Percentiles rank a stretch among this genome's conserved stretches.
phyloP scores from a whole-genome alignment of 2,329 filamentous ascomycete genomes.

The Diplodia seriata region DNA sequence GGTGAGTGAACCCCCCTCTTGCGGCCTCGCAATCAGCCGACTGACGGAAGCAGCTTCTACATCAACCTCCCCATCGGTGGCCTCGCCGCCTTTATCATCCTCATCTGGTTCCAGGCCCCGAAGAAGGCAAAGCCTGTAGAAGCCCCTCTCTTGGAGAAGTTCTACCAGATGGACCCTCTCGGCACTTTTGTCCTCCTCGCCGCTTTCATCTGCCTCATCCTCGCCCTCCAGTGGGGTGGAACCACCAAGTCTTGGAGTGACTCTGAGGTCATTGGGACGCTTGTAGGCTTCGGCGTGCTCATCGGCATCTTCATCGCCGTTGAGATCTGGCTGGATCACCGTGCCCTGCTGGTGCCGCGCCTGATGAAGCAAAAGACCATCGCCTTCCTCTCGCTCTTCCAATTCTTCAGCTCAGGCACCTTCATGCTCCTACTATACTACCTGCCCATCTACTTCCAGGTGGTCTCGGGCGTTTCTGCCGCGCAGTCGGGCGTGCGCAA shows the following conservation, averaged over 20 bases:
- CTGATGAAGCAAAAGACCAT: slow-evolving; percentile 51
- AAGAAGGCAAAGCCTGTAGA: slow-evolving; percentile 38
- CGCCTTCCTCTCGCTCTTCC: slow-evolving; percentile 44
- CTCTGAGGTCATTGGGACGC: slow-evolving; percentile 53
- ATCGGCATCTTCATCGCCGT: slow-evolving; percentile 44
- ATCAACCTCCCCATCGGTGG: slow-evolving; percentile 58
- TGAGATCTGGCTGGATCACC: slow-evolving; percentile 50
- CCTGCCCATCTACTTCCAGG: slow-evolving; percentile 59
- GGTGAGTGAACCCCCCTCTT: slow-evolving; percentile 28
- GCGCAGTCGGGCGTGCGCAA: slow-evolving; percentile 51
- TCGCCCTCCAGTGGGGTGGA: slow-evolving; percentile 57
- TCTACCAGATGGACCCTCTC: slow-evolving; percentile 54
- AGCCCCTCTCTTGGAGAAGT: slow-evolving; percentile 45
- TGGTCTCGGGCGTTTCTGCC: slow-evolving; percentile 45
- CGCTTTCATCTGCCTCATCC: slow-evolving; percentile 50
- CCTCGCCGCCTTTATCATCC: slow-evolving; percentile 46
- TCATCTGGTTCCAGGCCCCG: slow-evolving; percentile 50
- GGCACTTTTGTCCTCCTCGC: slow-evolving; percentile 53
- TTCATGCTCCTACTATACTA: slow-evolving; percentile 54
- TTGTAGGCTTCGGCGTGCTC: slow-evolving; percentile 54
- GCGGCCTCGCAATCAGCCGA: neutral
- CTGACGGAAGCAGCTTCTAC: slow-evolving; percentile 43
- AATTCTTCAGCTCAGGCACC: slow-evolving; percentile 46
- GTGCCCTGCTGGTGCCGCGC: slow-evolving; percentile 50
- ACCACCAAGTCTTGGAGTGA: slow-evolving; percentile 41